Evolutionary conservation across 2,329 filamentous ascomycete genomes (phyloP), one percentile per base, ranked within the genome.

Genomic region (Fusarium mexicanum): DNA sequence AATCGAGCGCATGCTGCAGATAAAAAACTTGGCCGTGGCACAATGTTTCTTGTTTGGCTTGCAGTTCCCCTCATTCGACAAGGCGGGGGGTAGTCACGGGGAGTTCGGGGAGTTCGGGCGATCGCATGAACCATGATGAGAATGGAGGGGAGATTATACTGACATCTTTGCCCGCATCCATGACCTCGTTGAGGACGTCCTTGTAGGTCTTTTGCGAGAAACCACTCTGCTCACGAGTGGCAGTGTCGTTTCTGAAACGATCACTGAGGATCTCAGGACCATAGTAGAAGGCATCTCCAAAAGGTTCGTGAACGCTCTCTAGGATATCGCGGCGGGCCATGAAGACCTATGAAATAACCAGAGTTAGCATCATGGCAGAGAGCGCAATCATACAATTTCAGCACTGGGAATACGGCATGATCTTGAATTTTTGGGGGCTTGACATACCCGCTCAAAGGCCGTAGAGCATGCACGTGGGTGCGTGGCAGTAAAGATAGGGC

Each of bases 391-490:
- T 50, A 7, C 53, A 16, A 33, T 33, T n/a, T 54, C 38, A 51
- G 61, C 46, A 43, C 29, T 13, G 41, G 40, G 58, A 50, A 50
- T 44, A n/a, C 3, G 33, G 18, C 58, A 50, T 47, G 33, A 48
- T 35, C 29, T n/a, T 8, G 54, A 14, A 35, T 31, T 46, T 24
- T 26, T 14, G 29, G 29, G 64, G 61, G 46, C 53, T 64, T 41
- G 67, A 85, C 88, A 80, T 87, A 97, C 96, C 84, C 96, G 89
- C 87, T 99, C 96, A 85, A 98, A 99, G 37, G 96, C 96, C 55
- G 96, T 98, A 65, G 95, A 98, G 86, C 95, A 98, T 74, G 96
- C 94, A 84, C 96, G 89, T 41, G 96, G 96, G 84, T 98, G 96
- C 78, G 96, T 98, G 66, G 92, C 94, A 79, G 96, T 91, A 82